Conservation (phyloP, 2,329 filamentous ascomycete species). For the Alternaria sp. region DNA sequence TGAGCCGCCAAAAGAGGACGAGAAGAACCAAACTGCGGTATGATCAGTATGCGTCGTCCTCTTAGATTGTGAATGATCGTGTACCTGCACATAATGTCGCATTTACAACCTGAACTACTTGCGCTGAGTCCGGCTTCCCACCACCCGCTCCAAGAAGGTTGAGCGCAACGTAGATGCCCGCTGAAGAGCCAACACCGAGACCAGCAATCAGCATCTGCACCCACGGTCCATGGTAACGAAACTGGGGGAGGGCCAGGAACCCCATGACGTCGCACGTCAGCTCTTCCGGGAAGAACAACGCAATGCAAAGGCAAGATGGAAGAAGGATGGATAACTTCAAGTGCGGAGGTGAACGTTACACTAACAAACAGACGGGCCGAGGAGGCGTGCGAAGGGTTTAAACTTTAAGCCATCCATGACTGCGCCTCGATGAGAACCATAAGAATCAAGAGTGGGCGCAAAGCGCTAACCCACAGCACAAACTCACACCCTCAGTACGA, state of each 20-base stretch:
- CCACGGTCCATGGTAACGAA: slow-evolving; percentile 40
- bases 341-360: neutral
- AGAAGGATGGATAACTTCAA: neutral
- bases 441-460: slow-evolving; percentile 1
- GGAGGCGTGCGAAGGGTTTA: neutral
- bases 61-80: neutral
- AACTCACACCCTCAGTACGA: neutral
- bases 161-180: slow-evolving; percentile 40
- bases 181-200: slow-evolving; percentile 36
- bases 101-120: slow-evolving; percentile 42
- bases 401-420: neutral
- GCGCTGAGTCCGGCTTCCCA: slow-evolving; percentile 36
- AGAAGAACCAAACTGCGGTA: slow-evolving; percentile 40
- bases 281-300: neutral
- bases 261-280: slow-evolving; percentile 21
- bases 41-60: neutral
- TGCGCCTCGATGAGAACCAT: neutral
- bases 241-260: slow-evolving; percentile 30
- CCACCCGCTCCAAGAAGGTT: slow-evolving; percentile 41
- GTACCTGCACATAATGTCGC: slow-evolving; percentile 37
- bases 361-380: neutral
- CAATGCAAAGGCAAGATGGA: neutral
- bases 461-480: neutral
- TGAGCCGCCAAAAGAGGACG: slow-evolving; percentile 39
- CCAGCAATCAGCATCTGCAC: slow-evolving; percentile 40